A percentile compares a stretch with the other conserved stretches of the same genome.
These are phyloP conservation scores for Vararia minispora DNA, from an alignment of 768 basidiomycete species.

Conservation along the genomic window DNA sequence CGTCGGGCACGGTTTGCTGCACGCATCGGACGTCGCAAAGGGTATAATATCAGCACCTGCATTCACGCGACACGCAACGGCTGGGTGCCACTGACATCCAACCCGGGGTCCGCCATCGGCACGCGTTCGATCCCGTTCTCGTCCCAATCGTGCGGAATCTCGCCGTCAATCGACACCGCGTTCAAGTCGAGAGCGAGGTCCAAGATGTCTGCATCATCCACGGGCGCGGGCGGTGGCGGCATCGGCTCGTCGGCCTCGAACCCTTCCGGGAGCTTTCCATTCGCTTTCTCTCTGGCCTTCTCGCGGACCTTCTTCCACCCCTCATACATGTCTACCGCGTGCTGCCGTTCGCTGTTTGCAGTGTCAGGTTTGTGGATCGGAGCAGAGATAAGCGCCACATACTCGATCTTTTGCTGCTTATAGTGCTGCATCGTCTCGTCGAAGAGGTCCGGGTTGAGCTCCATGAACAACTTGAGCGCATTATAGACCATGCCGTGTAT, in stretches of 20 bases:
- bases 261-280: constrained; percentile 59
- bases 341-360: constrained; percentile 77
- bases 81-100: constrained; percentile 51
- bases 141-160: constrained; percentile 54
- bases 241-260: constrained; percentile 57
- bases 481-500: constrained; percentile 99
- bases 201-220: constrained; percentile 79
- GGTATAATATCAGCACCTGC: constrained; percentile 10
- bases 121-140: constrained; percentile 80
- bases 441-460: constrained; percentile 94
- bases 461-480: constrained; percentile 97
- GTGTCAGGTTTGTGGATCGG: neutral
- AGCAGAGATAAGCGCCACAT: constrained; percentile 1
- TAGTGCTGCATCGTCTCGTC: constrained; percentile 91
- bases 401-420: constrained; percentile 81
- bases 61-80: constrained; percentile 14
- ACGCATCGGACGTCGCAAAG: constrained; percentile 9
- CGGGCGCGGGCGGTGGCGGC: constrained; percentile 68
- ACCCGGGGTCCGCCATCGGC: constrained; percentile 85
- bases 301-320: constrained; percentile 84
- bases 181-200: constrained; percentile 87
- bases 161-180: constrained; percentile 68
- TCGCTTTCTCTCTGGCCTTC: constrained; percentile 59
- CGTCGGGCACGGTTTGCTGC: constrained; percentile 59
- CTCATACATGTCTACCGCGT: constrained; percentile 74